phyloP scores from a whole-genome alignment of 192 early-diverging fungal species.

The Umbelopsis sp. region DNA sequence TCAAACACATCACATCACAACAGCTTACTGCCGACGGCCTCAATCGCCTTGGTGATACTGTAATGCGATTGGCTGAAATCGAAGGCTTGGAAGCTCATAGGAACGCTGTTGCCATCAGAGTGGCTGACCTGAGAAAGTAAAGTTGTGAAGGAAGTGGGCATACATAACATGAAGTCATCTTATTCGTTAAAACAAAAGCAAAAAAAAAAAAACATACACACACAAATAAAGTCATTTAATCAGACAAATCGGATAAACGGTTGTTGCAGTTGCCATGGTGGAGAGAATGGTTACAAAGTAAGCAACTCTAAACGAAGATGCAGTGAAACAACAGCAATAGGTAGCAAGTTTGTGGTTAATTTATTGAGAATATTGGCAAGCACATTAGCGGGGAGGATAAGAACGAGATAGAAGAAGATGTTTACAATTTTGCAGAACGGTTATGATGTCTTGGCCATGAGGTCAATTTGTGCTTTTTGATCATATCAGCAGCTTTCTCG shows the following conservation, averaged over 20 bases:
- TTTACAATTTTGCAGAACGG: neutral
- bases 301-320: too few species aligned
- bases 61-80: constrained; percentile 93
- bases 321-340: too few species aligned
- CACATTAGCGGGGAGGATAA: too few species aligned
- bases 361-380: too few species aligned
- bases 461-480: constrained; percentile 7
- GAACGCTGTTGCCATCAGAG: constrained; percentile 93
- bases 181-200: neutral
- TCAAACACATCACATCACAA: constrained; percentile 98
- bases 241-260: neutral
- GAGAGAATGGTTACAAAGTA: too few species aligned
- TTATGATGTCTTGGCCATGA: neutral
- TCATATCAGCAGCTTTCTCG: constrained; percentile 40
- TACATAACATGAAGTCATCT: neutral
- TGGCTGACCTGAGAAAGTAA: constrained; percentile 62
- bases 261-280: neutral
- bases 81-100: constrained; percentile 97
- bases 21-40: constrained; percentile 87
- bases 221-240: neutral
- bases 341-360: too few species aligned
- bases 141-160: neutral
- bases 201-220: neutral
- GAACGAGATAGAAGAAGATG: too few species aligned
- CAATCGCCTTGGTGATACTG: constrained; percentile 80